A percentile compares a stretch with the other conserved stretches of the same genome.
Conservation (phyloP, 495 filamentous ascomycete genomes). For the Penicillium paradoxum region DNA sequence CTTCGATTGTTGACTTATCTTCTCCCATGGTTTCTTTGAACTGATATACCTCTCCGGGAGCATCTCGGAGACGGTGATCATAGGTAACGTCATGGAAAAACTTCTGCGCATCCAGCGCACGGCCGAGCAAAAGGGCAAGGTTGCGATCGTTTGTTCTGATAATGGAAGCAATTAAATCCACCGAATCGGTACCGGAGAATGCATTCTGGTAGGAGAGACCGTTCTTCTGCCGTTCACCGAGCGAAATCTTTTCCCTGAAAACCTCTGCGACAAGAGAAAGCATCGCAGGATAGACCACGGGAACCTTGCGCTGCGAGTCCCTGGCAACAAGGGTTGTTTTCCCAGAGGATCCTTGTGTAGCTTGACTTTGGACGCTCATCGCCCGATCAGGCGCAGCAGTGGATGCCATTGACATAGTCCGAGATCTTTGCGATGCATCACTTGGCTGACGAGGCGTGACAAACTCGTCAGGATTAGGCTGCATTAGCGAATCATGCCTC, state of each 20-base stretch:
- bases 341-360: constrained; percentile 27
- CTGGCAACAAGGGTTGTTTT: constrained; percentile 43
- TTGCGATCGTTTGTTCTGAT: constrained; percentile 97
- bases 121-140: constrained; percentile 85
- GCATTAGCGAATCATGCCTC: constrained; percentile 24
- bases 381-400: constrained; percentile 55
- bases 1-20: constrained; percentile 69
- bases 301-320: constrained; percentile 51
- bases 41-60: constrained; percentile 86
- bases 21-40: constrained; percentile 92
- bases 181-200: constrained; percentile 90
- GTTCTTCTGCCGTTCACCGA: constrained; percentile 91
- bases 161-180: constrained; percentile 89
- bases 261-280: constrained; percentile 86
- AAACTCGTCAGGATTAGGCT: constrained; percentile 22
- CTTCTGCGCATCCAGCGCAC: constrained; percentile 95
- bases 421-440: constrained; percentile 41
- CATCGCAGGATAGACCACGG: constrained; percentile 88
- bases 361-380: constrained; percentile 43
- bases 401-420: constrained; percentile 88
- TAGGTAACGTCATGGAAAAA: constrained; percentile 99
- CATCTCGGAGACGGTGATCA: constrained; percentile 91
- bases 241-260: constrained; percentile 77
- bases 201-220: constrained; percentile 94
- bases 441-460: constrained; percentile 35